Evolutionary conservation across 306 rosid species (phyloP).

Genomic region (Fagus crenata): DNA sequence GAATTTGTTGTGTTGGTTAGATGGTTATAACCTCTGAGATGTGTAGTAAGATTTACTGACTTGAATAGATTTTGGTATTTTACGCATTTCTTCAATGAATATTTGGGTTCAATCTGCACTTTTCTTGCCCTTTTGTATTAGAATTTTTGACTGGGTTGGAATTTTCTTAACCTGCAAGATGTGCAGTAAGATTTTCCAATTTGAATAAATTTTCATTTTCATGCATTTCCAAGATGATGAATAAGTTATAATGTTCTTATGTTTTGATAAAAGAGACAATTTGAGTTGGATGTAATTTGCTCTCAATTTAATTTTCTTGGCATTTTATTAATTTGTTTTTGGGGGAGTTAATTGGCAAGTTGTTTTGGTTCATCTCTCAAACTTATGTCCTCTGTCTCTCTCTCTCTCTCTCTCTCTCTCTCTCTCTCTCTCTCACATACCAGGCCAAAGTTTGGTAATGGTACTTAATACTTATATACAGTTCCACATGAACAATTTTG

Average conservation of each 20-base stretch:
- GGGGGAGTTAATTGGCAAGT: no score
- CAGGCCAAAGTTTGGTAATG: no score
- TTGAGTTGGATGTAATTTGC: no score
- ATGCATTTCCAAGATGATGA: background rate
- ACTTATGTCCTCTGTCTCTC: no score
- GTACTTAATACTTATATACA: no score
- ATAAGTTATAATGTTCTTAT: background rate
- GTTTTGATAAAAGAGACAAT: background rate
- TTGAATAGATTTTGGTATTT: conserved; percentile 17
- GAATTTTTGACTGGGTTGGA: background rate
- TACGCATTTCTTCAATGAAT: background rate
- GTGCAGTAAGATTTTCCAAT: background rate
- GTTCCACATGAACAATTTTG: no score
- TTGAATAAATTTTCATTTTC: background rate
- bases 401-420: no score
- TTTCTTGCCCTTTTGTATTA: background rate
- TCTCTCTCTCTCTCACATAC: no score
- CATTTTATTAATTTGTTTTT: no score
- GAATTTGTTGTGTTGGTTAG: conserved; percentile 18
- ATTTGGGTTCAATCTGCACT: background rate
- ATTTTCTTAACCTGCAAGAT: background rate
- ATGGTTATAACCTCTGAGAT: background rate
- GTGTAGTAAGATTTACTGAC: background rate
- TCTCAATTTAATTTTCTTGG: no score
- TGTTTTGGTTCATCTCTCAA: no score